phyloP scores from a whole-genome alignment of 768 basidiomycete species.

The Mycena kentingensis region DNA sequence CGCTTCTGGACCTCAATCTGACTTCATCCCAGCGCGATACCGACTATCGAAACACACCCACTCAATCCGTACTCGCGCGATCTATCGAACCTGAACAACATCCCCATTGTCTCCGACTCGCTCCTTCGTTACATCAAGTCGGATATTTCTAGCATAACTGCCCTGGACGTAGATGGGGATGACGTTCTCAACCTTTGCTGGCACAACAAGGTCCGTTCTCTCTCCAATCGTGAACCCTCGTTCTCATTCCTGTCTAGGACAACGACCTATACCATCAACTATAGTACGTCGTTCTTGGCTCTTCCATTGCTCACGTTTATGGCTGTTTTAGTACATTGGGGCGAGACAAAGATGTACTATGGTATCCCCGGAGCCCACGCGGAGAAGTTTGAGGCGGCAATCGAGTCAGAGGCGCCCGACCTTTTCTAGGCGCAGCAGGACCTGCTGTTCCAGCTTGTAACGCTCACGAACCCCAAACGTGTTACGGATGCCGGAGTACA shows the following conservation, averaged over 20 bases:
- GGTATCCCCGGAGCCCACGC: conserved; percentile 95
- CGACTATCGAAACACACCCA: conserved; percentile 92
- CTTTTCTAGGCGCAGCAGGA: conserved; percentile 97
- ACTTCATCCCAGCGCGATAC: conserved; percentile 79
- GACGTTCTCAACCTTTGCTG: conserved; percentile 99
- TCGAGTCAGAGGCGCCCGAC: conserved; percentile 93
- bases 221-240: conserved; percentile 18
- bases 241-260: too few relatives aligned
- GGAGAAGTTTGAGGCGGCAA: conserved; percentile 94
- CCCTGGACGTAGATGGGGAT: conserved; percentile 99
- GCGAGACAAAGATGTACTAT: conserved; percentile 99
- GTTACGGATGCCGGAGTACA: conserved; percentile 86
- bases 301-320: too few relatives aligned
- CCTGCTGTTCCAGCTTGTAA: conserved; percentile 95
- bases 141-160: conserved; percentile 99
- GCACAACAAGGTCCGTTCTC: conserved; percentile 90
- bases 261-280: conserved; percentile 98
- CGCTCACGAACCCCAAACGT: conserved; percentile 92
- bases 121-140: conserved; percentile 96
- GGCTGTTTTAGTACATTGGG: conserved; percentile 99
- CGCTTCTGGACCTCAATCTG: too few relatives aligned
- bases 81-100: conserved; percentile 97
- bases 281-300: conserved; percentile 60
- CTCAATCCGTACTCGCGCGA: conserved; percentile 84
- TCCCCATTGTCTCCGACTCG: conserved; percentile 90